phyloP scores from a whole-genome alignment of 306 rosid species.

The Trifolium dubium region DNA sequence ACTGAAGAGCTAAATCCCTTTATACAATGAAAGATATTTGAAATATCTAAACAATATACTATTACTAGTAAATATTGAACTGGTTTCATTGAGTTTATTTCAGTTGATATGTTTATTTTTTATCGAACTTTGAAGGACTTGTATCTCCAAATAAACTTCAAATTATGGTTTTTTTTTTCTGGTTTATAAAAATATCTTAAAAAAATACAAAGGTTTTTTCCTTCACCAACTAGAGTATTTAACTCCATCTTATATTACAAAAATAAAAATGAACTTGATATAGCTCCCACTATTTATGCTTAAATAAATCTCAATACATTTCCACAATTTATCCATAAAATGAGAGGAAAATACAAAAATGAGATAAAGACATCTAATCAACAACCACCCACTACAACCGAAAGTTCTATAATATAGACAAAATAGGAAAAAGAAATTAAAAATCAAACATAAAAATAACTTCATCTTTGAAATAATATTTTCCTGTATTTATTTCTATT shows the following conservation, averaged over 20 bases:
- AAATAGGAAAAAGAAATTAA: not conserved
- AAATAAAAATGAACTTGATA: not conserved
- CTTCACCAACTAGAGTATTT: not conserved
- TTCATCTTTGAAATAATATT: not conserved
- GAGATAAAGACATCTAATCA: not conserved
- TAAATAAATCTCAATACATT: not conserved
- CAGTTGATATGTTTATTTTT: too few species aligned
- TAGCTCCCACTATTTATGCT: not conserved
- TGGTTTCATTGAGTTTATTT: too few species aligned
- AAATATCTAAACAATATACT: too few species aligned
- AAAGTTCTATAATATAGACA: not conserved
- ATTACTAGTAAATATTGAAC: too few species aligned
- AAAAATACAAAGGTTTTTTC: not conserved
- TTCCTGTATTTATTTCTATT: not conserved
- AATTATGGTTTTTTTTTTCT: too few species aligned
- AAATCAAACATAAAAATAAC: not conserved
- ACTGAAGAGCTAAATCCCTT: too few species aligned
- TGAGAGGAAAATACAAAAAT: not conserved
- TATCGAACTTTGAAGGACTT: too few species aligned
- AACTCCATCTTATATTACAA: not conserved
- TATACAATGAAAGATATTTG: too few species aligned
- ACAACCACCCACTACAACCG: slow-evolving; percentile 2
- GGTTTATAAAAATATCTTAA: not conserved
- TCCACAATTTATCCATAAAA: not conserved
- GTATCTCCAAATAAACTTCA: too few species aligned